Evolutionary conservation across 2,329 filamentous ascomycete genomes (phyloP).

Genomic region (Didymella pinodella): DNA sequence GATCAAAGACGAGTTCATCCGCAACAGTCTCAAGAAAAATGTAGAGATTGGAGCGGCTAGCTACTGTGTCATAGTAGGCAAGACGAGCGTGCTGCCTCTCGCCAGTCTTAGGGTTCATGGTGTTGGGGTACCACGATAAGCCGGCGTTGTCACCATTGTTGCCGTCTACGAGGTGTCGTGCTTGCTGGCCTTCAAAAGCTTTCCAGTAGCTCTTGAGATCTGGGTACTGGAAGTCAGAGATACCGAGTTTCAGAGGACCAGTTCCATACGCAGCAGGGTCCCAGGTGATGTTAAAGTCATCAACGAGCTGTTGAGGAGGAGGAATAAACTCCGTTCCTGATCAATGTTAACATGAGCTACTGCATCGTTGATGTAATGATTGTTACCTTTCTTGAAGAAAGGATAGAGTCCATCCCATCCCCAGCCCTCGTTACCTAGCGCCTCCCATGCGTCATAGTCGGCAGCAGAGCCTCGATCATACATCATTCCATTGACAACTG

Average conservation of each 20-base stretch:
- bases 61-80: conserved; percentile 42
- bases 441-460: conserved; percentile 63
- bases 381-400: conserved; percentile 38
- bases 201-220: conserved; percentile 36
- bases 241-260: conserved; percentile 39
- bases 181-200: conserved; percentile 36
- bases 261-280: conserved; percentile 35
- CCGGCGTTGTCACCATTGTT: conserved; percentile 43
- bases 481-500: conserved; percentile 48
- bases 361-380: not conserved
- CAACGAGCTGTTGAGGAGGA: conserved; percentile 25
- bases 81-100: conserved; percentile 45
- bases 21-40: conserved; percentile 32
- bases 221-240: conserved; percentile 40
- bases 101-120: conserved; percentile 43
- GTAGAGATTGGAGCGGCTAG: conserved; percentile 42
- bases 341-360: not conserved
- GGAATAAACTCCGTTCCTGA: conserved; percentile 32
- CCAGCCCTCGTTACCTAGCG: conserved; percentile 68
- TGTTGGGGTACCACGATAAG: conserved; percentile 49
- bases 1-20: conserved; percentile 36
- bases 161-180: conserved; percentile 29
- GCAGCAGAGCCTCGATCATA: conserved; percentile 47
- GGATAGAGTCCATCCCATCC: conserved; percentile 59
- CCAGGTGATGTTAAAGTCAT: conserved; percentile 37